Evolutionary conservation across 305 asterid species (phyloP).

Genomic region (Solanum aculeatissimum): DNA sequence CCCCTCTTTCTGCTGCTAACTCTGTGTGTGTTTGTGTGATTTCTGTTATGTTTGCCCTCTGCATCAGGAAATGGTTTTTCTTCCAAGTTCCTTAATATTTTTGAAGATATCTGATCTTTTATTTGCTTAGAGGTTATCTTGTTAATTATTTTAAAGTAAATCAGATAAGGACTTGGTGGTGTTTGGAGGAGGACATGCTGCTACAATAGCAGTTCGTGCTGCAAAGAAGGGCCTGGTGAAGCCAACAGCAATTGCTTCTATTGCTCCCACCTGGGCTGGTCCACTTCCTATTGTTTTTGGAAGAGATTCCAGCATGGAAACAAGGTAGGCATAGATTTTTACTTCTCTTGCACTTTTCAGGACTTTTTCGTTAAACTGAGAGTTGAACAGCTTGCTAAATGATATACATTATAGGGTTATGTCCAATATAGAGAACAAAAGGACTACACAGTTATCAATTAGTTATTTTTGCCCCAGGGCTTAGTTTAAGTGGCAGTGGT

Average conservation of each 20-base stretch:
- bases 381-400: not conserved
- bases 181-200: slow-evolving; percentile 97
- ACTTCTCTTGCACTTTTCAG: not conserved
- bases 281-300: slow-evolving; percentile 96
- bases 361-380: not conserved
- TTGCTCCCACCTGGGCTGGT: slow-evolving; percentile 99
- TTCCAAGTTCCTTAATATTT: not conserved
- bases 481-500: not conserved
- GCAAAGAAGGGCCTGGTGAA: slow-evolving; percentile 57
- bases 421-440: not conserved
- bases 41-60: not conserved
- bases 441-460: not conserved
- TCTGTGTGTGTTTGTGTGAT: not conserved
- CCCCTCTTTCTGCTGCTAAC: not conserved
- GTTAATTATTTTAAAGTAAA: not conserved
- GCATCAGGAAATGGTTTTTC: not conserved
- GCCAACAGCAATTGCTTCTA: slow-evolving; percentile 83
- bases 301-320: slow-evolving; percentile 76
- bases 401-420: not conserved
- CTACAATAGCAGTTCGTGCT: slow-evolving; percentile 82
- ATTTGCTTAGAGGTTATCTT: not conserved
- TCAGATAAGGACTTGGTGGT: slow-evolving; percentile 63
- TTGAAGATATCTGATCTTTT: not conserved
- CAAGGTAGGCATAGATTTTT: slow-evolving; percentile 36
- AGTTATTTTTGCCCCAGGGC: not conserved